A percentile compares a stretch with the other conserved stretches of the same genome.
These are phyloP conservation scores for Sordariomycetes sp. DNA, from an alignment of 2,329 filamentous ascomycete genomes.

Conservation along the genomic window DNA sequence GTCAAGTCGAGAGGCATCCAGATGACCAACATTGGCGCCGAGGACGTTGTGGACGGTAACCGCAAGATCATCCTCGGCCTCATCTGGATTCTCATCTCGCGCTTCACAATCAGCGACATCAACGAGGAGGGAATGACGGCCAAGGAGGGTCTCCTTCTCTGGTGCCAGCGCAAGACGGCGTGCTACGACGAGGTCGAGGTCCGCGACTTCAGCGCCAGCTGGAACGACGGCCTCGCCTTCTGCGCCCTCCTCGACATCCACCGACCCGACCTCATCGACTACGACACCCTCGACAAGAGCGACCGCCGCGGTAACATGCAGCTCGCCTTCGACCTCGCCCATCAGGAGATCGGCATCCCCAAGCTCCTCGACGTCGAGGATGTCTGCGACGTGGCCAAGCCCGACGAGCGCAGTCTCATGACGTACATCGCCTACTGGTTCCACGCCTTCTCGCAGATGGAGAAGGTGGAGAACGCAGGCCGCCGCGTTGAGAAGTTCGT, in stretches of 20 bases:
- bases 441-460: slow-evolving; percentile 98
- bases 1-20: slow-evolving; percentile 85
- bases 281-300: slow-evolving; percentile 82
- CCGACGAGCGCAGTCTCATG: slow-evolving; percentile 94
- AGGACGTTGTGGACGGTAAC: slow-evolving; percentile 97
- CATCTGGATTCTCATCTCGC: slow-evolving; percentile 95
- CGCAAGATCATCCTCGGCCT: slow-evolving; percentile 92
- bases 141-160: slow-evolving; percentile 86
- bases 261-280: slow-evolving; percentile 92
- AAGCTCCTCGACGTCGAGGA: slow-evolving; percentile 94
- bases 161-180: slow-evolving; percentile 97
- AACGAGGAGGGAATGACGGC: slow-evolving; percentile 96
- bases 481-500: slow-evolving; percentile 96
- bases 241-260: slow-evolving; percentile 95
- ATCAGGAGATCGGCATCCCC: slow-evolving; percentile 93
- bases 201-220: slow-evolving; percentile 85
- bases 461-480: slow-evolving; percentile 94
- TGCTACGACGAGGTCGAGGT: slow-evolving; percentile 97
- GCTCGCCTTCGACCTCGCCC: slow-evolving; percentile 89
- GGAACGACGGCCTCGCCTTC: slow-evolving; percentile 95
- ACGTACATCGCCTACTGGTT: slow-evolving; percentile 99
- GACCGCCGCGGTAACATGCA: slow-evolving; percentile 98
- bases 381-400: slow-evolving; percentile 90
- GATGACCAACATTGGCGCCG: slow-evolving; percentile 96
- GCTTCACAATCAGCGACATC: slow-evolving; percentile 98